Conservation (phyloP, 2,329 filamentous ascomycete species). For the Penicillium sp. region DNA sequence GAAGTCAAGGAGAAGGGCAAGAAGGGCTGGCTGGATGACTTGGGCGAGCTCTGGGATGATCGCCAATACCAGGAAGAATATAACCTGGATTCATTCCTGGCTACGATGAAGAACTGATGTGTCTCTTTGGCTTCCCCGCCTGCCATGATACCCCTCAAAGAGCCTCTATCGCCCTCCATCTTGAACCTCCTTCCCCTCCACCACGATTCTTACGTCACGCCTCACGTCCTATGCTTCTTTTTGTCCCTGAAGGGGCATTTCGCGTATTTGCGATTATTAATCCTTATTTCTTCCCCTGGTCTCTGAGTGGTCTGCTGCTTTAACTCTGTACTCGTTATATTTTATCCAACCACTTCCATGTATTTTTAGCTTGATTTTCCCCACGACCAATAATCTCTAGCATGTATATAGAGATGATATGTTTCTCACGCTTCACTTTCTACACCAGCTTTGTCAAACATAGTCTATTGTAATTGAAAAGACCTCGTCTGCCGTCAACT, state of each 20-base stretch:
- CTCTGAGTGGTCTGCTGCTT: constrained; percentile 3
- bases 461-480: neutral
- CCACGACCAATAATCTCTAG: constrained; percentile 12
- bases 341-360: constrained; percentile 16
- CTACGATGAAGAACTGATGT: constrained; percentile 72
- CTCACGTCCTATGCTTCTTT: constrained; percentile 4
- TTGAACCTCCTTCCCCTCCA: neutral
- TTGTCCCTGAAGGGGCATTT: neutral
- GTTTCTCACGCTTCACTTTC: neutral
- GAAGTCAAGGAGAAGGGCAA: constrained; percentile 93
- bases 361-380: constrained; percentile 23
- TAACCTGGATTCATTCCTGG: constrained; percentile 91
- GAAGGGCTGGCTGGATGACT: constrained; percentile 92
- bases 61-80: constrained; percentile 98
- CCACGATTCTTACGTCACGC: constrained; percentile 9
- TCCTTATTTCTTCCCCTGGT: neutral
- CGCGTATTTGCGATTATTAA: constrained; percentile 9
- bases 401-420: constrained; percentile 24
- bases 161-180: neutral
- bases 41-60: constrained; percentile 96
- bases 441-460: neutral
- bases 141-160: neutral
- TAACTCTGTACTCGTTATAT: neutral
- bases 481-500: neutral
- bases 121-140: neutral